A percentile compares a stretch with the other conserved stretches of the same genome.
phyloP scores from a whole-genome alignment of 805 yeast genomes.

The Candida stauntonica region DNA sequence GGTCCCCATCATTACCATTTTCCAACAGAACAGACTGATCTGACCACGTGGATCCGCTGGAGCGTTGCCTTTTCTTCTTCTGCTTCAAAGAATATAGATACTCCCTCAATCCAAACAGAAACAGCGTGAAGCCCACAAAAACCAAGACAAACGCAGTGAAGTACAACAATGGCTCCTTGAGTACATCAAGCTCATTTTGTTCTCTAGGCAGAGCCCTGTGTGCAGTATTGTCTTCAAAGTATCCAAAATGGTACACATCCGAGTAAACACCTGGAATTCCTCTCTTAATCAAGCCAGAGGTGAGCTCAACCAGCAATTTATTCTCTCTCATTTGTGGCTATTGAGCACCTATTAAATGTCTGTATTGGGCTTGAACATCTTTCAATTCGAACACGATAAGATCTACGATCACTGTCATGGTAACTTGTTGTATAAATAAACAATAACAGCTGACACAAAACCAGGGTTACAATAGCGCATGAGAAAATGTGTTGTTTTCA shows the following conservation, averaged over 20 bases:
- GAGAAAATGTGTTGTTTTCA: too few relatives aligned
- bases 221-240: slow-evolving; percentile 24
- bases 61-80: slow-evolving; percentile 13
- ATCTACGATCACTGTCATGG: too few relatives aligned
- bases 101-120: slow-evolving; percentile 28
- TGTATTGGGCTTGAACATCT: too few relatives aligned
- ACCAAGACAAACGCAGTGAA: slow-evolving; percentile 22
- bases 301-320: too few relatives aligned
- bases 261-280: slow-evolving; percentile 27
- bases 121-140: slow-evolving; percentile 17
- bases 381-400: too few relatives aligned
- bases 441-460: neutral
- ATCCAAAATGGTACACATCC: slow-evolving; percentile 27
- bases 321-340: neutral
- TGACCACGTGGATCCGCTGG: slow-evolving; percentile 23
- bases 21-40: slow-evolving; percentile 7
- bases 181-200: slow-evolving; percentile 17
- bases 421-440: too few relatives aligned
- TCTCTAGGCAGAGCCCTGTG: slow-evolving; percentile 9
- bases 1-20: slow-evolving; percentile 1
- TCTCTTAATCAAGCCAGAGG: slow-evolving; percentile 13
- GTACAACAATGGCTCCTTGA: slow-evolving; percentile 24
- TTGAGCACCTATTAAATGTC: too few relatives aligned
- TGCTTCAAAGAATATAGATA: slow-evolving; percentile 21
- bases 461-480: neutral